Conservation (phyloP, 2,329 filamentous ascomycete genomes). For the Fusarium beomiforme region DNA sequence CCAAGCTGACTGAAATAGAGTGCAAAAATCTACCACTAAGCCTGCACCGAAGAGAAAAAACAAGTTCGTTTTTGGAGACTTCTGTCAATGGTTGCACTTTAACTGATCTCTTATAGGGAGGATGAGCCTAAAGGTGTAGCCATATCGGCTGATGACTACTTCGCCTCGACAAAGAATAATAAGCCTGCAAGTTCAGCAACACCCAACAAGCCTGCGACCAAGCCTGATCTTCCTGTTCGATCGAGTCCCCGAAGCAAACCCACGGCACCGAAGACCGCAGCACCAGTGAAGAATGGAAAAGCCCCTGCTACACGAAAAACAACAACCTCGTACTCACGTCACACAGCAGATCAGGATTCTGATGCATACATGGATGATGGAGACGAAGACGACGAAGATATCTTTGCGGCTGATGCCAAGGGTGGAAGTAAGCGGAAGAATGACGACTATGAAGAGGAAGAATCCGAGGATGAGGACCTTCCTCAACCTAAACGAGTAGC, state of each 20-base stretch:
- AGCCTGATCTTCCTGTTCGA: constrained; percentile 58
- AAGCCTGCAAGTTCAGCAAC: constrained; percentile 52
- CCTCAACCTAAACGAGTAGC: constrained; percentile 69
- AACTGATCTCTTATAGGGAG: constrained; percentile 44
- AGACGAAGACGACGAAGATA: constrained; percentile 79
- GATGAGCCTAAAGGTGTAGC: constrained; percentile 59
- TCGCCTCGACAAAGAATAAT: constrained; percentile 57
- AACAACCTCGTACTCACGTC: constrained; percentile 53
- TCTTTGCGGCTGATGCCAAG: constrained; percentile 79
- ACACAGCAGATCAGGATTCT: constrained; percentile 60
- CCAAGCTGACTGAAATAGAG: constrained; percentile 37
- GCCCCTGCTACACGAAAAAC: constrained; percentile 54
- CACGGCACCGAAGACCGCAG: constrained; percentile 44
- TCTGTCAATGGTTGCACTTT: not conserved
- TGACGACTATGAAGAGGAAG: constrained; percentile 79
- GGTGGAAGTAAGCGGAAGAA: constrained; percentile 72
- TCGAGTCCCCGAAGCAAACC: constrained; percentile 63
- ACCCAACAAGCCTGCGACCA: constrained; percentile 54
- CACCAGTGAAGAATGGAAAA: constrained; percentile 44
- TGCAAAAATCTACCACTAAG: constrained; percentile 64
- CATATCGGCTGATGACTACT: constrained; percentile 68
- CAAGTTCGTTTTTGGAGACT: constrained; percentile 52
- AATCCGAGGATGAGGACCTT: constrained; percentile 75
- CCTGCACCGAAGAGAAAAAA: constrained; percentile 64
- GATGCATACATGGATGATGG: constrained; percentile 73